Conservation (phyloP, 495 filamentous ascomycete species). For the Neurospora sp. region DNA sequence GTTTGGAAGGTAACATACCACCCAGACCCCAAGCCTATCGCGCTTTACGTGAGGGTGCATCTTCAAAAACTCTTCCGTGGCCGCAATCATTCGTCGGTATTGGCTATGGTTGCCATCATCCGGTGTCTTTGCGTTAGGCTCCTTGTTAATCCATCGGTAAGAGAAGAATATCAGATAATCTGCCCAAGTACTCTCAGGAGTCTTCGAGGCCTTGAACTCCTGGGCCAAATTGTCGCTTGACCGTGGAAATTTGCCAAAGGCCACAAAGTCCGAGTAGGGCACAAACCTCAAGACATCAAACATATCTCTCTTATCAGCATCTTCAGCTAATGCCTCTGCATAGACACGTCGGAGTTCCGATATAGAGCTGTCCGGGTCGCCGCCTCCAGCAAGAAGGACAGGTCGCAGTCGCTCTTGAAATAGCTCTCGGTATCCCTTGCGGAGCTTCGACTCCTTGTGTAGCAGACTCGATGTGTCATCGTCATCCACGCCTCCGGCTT, state of each 20-base stretch:
- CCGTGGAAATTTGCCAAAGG: constrained; percentile 11
- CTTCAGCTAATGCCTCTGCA: constrained; percentile 6
- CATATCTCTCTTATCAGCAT: neutral
- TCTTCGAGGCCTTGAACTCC: neutral
- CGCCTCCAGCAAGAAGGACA: constrained; percentile 3
- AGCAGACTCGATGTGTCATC: neutral
- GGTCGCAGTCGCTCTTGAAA: constrained; percentile 22
- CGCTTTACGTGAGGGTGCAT: constrained; percentile 5
- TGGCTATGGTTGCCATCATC: constrained; percentile 15
- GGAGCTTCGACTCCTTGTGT: constrained; percentile 9
- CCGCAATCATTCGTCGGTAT: constrained; percentile 14
- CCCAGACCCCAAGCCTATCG: constrained; percentile 14
- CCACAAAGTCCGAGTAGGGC: constrained; percentile 9
- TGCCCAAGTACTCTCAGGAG: neutral
- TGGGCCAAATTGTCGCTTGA: constrained; percentile 11
- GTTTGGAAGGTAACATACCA: constrained; percentile 7
- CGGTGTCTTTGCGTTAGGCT: constrained; percentile 1
- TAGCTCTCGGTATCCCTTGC: constrained; percentile 23
- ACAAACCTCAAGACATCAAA: neutral
- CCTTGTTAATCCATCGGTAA: constrained; percentile 15
- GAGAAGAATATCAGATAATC: constrained; percentile 20
- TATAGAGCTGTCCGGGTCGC: neutral
- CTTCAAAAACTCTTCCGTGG: constrained; percentile 11
- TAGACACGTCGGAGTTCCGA: constrained; percentile 11
- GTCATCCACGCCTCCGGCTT: neutral